Base-by-base conservation (phyloP, 2,329 filamentous ascomycete species). In the Hawksworthiomyces lignivorus region DNA sequence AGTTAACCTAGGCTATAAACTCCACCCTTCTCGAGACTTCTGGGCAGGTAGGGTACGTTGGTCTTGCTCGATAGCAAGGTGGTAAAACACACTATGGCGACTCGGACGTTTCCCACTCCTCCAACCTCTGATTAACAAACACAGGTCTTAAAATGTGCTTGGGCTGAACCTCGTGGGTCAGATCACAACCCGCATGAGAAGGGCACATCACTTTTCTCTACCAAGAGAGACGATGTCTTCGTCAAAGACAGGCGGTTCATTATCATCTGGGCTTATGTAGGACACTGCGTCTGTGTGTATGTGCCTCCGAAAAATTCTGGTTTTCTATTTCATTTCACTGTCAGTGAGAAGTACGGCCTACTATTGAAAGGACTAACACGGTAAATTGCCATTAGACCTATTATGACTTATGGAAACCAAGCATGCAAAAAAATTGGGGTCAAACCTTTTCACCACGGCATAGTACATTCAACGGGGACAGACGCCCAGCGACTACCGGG, bases 241-340 rank as follows among this genome's bases (percentile, higher is more conserved):
- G 54, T 1, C 11, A 43, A 48, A 27, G 18, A 38, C 11, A 36
- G 47, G 21, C 68, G 73, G 4, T 78, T 77, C 42, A 68, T 79
- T 30, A 67, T 78, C 4, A 61, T 76, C 14, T 65, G 60, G 1
- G 72, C 67, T 36, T 67, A 72, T 20, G 60, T 65, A 15, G 74
- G 74, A 3, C 70, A 76, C 47, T 73, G 68, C 47, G 69, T 65
- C 19, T 77, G 73, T 61, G 69, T 78, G 73, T 77, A 65, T 63
- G 70, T 30, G 7, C 19, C n/a, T 7, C 10, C 12, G n/a, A n/a
- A n/a, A n/a, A n/a, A n/a, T n/a, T n/a, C n/a, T n/a, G n/a, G n/a
- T n/a, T n/a, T n/a, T n/a, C n/a, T n/a, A n/a, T n/a, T n/a, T n/a
- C n/a, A n/a, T n/a, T n/a, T n/a, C n/a, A n/a, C n/a, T n/a, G n/a